phyloP scores from a whole-genome alignment of 202 grass and related monocot species.

The Carex sylvatica region DNA sequence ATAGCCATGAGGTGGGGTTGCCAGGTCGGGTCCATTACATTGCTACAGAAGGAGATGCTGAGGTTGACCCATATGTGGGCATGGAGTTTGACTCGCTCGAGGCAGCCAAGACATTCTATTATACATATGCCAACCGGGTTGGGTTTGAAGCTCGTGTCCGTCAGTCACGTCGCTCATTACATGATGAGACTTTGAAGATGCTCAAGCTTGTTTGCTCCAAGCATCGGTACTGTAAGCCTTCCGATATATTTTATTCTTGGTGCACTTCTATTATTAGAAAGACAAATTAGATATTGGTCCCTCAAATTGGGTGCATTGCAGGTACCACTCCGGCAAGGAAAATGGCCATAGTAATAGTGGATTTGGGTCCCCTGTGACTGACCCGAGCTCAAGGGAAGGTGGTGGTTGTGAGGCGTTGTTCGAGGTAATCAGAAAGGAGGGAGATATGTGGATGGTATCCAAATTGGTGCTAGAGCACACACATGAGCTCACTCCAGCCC shows the following conservation, averaged over 20 bases:
- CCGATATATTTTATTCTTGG: not conserved
- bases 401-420: constrained; percentile 80
- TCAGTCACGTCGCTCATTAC: constrained; percentile 68
- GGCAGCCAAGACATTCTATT: constrained; percentile 88
- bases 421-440: constrained; percentile 84
- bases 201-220: constrained; percentile 96
- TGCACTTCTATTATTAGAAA: not conserved
- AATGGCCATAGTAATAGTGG: constrained; percentile 36
- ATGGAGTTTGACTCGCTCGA: constrained; percentile 94
- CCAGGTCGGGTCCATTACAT: constrained; percentile 85
- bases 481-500: constrained; percentile 64
- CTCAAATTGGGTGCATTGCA: constrained; percentile 13
- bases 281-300: constrained; percentile 1
- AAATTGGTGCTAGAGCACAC: constrained; percentile 87
- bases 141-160: constrained; percentile 90
- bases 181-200: constrained; percentile 91
- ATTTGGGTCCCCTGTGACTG: constrained; percentile 6
- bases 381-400: constrained; percentile 19
- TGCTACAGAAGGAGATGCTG: constrained; percentile 59
- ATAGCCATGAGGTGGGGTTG: constrained; percentile 84
- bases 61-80: constrained; percentile 65
- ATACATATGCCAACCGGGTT: constrained; percentile 77
- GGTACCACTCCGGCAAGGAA: constrained; percentile 69
- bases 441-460: constrained; percentile 64
- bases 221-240: constrained; percentile 44